Evolutionary conservation across 2,329 filamentous ascomycete species (phyloP), one percentile per base, ranked within the genome.

Genomic region (Geosmithia morbida): DNA sequence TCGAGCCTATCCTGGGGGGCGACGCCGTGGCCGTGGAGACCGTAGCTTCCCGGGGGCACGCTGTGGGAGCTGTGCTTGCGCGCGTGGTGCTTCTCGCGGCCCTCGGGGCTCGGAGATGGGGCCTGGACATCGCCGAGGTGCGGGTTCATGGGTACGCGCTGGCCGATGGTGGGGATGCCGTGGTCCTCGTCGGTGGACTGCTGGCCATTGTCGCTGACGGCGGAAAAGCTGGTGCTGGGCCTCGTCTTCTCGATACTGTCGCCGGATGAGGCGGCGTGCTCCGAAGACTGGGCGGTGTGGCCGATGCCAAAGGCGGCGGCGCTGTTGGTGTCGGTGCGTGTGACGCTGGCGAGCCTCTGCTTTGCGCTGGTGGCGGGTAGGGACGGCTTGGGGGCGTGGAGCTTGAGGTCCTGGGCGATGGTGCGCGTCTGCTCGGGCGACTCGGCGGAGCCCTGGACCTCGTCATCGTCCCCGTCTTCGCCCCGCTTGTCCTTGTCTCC

Each of bases 101-200:
- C 63, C 3, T 65, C 61, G 8, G 81, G 83, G 2, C 80, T 77
- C 1, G 89, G 88, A 2, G 89, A 92, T 2, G 92, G 92, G 14
- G 92, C 92, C 67, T 98, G 92, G 10, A 97, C 92, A 61, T 97
- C 90, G 51, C 92, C 92, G 42, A 92, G 86, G 61, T 92, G 79
- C 47, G 83, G 85, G 60, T 92, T 84, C 86, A 98, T 92, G 45
- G 92, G 92, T 40, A 98, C 90, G 59, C 89, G 84, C 57, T 86
- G 79, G 44, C 90, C 90, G 54, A 96, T 92, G 60, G 94, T 86
- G 2, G 89, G 89, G 56, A 96, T 95, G 19, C 89, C 90, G 48
- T 88, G 81, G 53, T 92, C 85, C 43, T 90, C 85, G 17, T 83
- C 83, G 41, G 66, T 59, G 52, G 81, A 66, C 41, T 57, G 56